Evolutionary conservation across 1,284 basidiomycete species (phyloP), one percentile per base, ranked within the genome.

Genomic region (Melanopsichium pennsylvanicum): DNA sequence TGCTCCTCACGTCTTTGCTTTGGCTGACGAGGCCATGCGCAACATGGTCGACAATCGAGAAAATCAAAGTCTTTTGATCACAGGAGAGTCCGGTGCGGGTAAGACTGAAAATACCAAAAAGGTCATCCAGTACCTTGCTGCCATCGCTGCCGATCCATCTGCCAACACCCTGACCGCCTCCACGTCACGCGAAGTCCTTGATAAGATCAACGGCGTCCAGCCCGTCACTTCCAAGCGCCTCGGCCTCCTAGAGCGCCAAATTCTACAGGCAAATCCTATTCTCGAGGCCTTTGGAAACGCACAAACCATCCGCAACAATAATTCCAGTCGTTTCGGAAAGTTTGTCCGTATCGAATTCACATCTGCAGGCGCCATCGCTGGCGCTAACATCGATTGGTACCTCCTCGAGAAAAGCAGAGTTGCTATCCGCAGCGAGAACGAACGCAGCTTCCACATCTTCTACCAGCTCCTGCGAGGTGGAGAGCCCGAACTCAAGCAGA

Each of bases 21-120:
- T 98, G 23, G 94, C 96, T 0, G 96, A 99, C 82, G 88, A 92
- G 37, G 96, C 96, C 25, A 98, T 96, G 95, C 88, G 95, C 63
- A 95, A 93, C 82, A 98, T 99, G 90, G 90, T 95, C 23, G 92
- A 95, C 66, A 93, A 96, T 81, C 86, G 93, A 46, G 95, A 98
- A 84, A 94, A 94, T 73, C 96, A 99, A 83, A 95, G 92, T 78
- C 93, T 99, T 63, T 87, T 99, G 45, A 97, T 99, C 83, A 98
- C 95, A 90, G 96, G 96, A 50, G 96, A 98, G 85, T 98, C 96
- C 3, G 96, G 96, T 35, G 96, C 96, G 2, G 96, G 96, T 38
- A 99, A 98, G 85, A 99, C 96, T 1, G 96, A 98, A 82, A 98
- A 95, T 83, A 99, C 96, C 13, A 98, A 99, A 86, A 97, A 97